Evolutionary conservation across 2,329 filamentous ascomycete genomes (phyloP).

Genomic region (Phialocephala sp.): DNA sequence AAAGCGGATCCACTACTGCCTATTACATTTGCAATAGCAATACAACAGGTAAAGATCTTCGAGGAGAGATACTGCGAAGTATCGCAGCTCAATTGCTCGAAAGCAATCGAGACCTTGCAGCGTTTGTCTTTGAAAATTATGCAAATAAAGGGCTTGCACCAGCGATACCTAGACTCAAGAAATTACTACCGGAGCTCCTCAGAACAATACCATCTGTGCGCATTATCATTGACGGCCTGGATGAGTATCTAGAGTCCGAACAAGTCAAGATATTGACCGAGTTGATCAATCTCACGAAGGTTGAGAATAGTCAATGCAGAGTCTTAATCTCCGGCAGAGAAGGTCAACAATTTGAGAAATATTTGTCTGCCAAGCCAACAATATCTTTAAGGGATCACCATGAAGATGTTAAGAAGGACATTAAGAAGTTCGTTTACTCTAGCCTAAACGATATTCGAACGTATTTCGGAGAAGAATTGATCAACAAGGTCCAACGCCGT

Average conservation of each 20-base stretch:
- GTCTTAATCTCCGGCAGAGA: constrained; percentile 29
- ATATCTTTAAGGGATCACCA: constrained; percentile 23
- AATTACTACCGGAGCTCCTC: constrained; percentile 17
- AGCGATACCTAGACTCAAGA: constrained; percentile 2
- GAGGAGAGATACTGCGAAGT: constrained; percentile 22
- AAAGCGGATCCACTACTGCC: constrained; percentile 9
- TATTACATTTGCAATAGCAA: constrained; percentile 28
- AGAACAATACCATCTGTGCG: constrained; percentile 11
- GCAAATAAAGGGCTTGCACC: constrained; percentile 15
- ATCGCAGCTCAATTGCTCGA: constrained; percentile 18
- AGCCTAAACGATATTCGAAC: constrained; percentile 4
- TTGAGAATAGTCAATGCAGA: constrained; percentile 11
- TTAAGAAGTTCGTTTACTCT: constrained; percentile 14
- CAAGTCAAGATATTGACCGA: constrained; percentile 20
- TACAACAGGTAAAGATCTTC: constrained; percentile 15
- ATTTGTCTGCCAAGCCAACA: constrained; percentile 12
- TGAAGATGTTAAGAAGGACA: constrained; percentile 18
- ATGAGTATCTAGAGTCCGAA: constrained; percentile 21
- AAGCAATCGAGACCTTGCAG: constrained; percentile 7
- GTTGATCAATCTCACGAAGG: constrained; percentile 14
- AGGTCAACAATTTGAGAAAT: constrained; percentile 12
- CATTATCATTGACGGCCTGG: constrained; percentile 26
- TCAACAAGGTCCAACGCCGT: constrained; percentile 17
- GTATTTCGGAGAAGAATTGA: constrained; percentile 15
- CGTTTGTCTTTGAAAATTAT: constrained; percentile 21